Evolutionary conservation across 495 filamentous ascomycete species (phyloP), one percentile per base, ranked within the genome.

Genomic region (Platismatia glauca): DNA sequence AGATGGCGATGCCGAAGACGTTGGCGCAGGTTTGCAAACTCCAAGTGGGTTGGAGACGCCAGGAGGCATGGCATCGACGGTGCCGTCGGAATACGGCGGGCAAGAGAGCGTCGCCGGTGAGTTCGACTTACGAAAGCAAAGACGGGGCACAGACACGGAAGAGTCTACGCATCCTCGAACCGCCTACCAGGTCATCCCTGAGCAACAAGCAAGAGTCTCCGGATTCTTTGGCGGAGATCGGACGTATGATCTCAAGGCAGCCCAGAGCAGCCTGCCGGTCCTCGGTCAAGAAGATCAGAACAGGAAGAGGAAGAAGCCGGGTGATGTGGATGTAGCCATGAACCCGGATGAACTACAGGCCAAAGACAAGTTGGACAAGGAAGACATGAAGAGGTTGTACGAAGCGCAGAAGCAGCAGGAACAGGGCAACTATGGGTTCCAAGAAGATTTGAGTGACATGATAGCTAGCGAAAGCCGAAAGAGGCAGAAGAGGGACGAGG

Each of bases 221-320:
- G 94, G 94, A 48, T 97, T 97, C 80, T 97, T 98, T 70, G 94
- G 94, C 44, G 89, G 91, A 62, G 94, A 98, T 67, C 86, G 88
- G 67, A 87, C 86, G 18, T 98, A 98, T 74, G 91, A 97, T 75
- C 81, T 98, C 55, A 81, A 81, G 56, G 69, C 73, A 46, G 67
- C 79, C 58, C 71, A 79, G 22, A 71, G 73, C 22, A 78, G 81
- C 65, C 71, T 87, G 29, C 86, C 88, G 24, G 82, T 94, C 13
- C 81, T 97, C 4, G 94, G 91, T 15, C 84, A 84, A 62, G 89
- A 93, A 11, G 90, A 95, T 61, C 84, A 89, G 46, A 84, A 73
- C 38, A 80, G 86, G 61, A 92, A 97, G 81, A 80, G 95, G 60
- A 97, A 94, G 79, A 92, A 96, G 81, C 92, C 88, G 0, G 94